These are phyloP conservation scores for Mycena rebaudengoi DNA, from an alignment of 768 basidiomycete species.

Conservation along the genomic window DNA sequence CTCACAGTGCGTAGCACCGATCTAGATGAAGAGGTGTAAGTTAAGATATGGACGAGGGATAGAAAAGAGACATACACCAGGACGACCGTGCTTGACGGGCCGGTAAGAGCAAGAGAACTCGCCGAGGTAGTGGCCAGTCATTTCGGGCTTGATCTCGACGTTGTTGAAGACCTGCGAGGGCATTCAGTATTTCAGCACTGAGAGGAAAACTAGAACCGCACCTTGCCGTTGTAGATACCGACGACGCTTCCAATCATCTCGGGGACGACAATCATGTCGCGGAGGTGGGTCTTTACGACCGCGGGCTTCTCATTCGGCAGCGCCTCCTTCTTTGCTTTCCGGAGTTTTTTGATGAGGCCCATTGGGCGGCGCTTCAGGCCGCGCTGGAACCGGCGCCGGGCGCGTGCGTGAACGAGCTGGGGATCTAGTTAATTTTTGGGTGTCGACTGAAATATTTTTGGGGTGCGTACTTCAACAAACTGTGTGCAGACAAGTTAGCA, in stretches of 20 bases:
- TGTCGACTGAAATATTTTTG: background rate
- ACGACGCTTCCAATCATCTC: conserved; percentile 99
- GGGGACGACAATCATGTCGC: conserved; percentile 99
- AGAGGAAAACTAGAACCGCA: conserved; percentile 39
- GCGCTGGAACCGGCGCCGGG: conserved; percentile 97
- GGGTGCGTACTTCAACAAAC: conserved; percentile 79
- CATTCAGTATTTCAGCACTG: no score
- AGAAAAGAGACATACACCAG: conserved; percentile 84
- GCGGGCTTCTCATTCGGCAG: conserved; percentile 98
- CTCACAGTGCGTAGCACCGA: conserved; percentile 91
- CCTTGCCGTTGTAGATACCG: conserved; percentile 99
- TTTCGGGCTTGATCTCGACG: conserved; percentile 99
- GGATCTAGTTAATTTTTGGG: conserved; percentile 4
- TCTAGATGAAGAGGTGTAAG: conserved; percentile 52
- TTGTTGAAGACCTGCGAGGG: conserved; percentile 82
- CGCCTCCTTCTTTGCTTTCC: conserved; percentile 99
- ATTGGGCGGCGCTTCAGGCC: conserved; percentile 98
- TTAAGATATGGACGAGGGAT: background rate
- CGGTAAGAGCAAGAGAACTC: conserved; percentile 98
- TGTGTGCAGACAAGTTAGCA: conserved; percentile 35
- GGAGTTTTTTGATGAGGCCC: conserved; percentile 99
- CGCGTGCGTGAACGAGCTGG: conserved; percentile 97
- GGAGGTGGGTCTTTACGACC: conserved; percentile 98
- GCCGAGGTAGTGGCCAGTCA: conserved; percentile 99
- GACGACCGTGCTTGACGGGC: conserved; percentile 99